Conservation (phyloP, 2,329 filamentous ascomycete species). For the Harringtonia aguacate region DNA sequence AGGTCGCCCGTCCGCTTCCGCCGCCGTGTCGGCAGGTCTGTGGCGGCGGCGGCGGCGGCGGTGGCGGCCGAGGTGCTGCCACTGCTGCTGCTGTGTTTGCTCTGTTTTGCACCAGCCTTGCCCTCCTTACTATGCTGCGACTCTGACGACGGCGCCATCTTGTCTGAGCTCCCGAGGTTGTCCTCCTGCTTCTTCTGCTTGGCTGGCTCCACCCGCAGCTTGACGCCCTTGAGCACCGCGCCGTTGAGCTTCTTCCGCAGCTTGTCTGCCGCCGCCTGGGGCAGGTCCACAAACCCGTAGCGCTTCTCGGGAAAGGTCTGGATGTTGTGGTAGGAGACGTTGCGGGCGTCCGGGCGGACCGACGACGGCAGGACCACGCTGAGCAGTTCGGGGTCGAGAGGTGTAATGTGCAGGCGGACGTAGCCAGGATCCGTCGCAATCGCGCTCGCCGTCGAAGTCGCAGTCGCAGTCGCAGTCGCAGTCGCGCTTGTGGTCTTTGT, state of each 20-base stretch:
- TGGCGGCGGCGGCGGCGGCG: too few species aligned
- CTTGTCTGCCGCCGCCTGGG: conserved; percentile 73
- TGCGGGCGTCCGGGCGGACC: conserved; percentile 54
- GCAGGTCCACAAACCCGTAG: conserved; percentile 85
- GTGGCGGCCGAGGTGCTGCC: conserved; percentile 20
- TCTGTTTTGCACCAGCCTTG: conserved; percentile 5
- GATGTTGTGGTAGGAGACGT: conserved; percentile 79
- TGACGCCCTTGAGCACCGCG: conserved; percentile 69
- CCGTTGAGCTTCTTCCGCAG: conserved; percentile 87
- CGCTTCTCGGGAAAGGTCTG: conserved; percentile 82
- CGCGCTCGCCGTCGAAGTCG: too few species aligned
- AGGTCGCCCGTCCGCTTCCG: conserved; percentile 8
- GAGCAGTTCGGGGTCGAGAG: conserved; percentile 66
- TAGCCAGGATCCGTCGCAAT: conserved; percentile 16
- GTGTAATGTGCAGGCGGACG: conserved; percentile 74
- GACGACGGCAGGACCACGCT: conserved; percentile 60
- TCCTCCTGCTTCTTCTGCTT: conserved; percentile 30
- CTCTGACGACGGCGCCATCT: neutral
- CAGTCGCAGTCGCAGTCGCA: too few species aligned
- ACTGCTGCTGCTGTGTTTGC: conserved; percentile 12
- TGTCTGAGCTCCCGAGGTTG: conserved; percentile 27
- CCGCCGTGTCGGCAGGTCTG: too few species aligned
- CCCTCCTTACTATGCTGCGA: conserved; percentile 9
- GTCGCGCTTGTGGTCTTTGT: too few species aligned
- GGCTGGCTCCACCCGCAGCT: conserved; percentile 77